Percentiles rank a stretch among this genome's conserved stretches.
Evolutionary conservation across 306 rosid species (phyloP).

Genomic region (Luffa acutangula): DNA sequence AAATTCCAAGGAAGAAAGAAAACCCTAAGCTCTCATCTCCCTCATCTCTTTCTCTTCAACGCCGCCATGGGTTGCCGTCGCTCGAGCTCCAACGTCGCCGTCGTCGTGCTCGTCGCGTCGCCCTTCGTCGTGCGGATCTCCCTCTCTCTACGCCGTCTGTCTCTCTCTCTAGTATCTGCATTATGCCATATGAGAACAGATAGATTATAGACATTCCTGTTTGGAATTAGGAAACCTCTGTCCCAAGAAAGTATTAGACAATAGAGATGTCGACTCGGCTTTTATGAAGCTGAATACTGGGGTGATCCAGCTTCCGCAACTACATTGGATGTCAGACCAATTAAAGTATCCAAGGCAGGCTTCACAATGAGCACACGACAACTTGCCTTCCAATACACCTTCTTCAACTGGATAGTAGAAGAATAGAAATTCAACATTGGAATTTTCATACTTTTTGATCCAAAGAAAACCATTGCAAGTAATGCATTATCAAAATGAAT

Average conservation of each 20-base stretch:
- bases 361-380: conserved; percentile 77
- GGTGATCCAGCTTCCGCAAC: conserved; percentile 97
- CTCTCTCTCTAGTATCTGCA: not conserved
- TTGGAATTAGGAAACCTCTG: not conserved
- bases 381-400: conserved; percentile 89
- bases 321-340: conserved; percentile 96
- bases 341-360: conserved; percentile 90
- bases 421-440: conserved; percentile 11
- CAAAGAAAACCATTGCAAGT: not conserved
- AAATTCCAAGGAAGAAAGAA: too few species aligned
- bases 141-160: too few species aligned
- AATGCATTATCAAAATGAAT: not conserved
- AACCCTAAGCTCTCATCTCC: too few species aligned
- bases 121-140: too few species aligned
- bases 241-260: conserved; percentile 21
- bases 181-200: not conserved
- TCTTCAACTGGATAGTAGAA: conserved; percentile 62
- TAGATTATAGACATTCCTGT: not conserved
- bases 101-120: too few species aligned
- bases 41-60: too few species aligned
- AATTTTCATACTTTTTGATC: not conserved
- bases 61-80: too few species aligned
- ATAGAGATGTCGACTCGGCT: conserved; percentile 67
- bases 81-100: too few species aligned
- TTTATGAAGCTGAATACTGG: conserved; percentile 94